phyloP scores from a whole-genome alignment of 1,139 yeast genomes.

The Arxiozyma telluris region DNA sequence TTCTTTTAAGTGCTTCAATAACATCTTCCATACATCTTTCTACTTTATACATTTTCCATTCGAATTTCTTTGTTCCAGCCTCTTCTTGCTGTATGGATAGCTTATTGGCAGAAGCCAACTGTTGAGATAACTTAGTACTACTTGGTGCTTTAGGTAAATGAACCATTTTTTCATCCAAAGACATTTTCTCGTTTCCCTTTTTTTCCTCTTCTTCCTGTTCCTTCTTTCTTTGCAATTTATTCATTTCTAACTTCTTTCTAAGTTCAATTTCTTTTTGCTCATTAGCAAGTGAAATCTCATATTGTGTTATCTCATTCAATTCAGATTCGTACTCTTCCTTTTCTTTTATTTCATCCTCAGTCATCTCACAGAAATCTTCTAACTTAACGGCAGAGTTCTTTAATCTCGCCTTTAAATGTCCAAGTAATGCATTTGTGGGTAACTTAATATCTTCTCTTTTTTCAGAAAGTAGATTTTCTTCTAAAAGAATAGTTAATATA shows the following conservation, averaged over 20 bases:
- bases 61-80: background rate
- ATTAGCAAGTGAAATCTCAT: conserved; percentile 24
- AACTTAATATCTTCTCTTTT: conserved; percentile 72
- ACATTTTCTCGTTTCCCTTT: background rate
- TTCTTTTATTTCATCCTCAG: conserved; percentile 29
- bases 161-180: conserved; percentile 3
- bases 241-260: conserved; percentile 18
- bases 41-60: background rate
- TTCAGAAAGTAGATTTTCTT: conserved; percentile 45
- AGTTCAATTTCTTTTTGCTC: conserved; percentile 26
- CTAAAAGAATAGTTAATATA: conserved; percentile 40
- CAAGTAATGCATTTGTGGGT: conserved; percentile 69
- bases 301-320: conserved; percentile 19
- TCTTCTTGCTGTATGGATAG: background rate
- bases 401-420: conserved; percentile 55
- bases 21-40: conserved; percentile 3
- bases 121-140: conserved; percentile 1
- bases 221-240: conserved; percentile 14
- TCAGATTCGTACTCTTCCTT: conserved; percentile 22
- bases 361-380: conserved; percentile 46
- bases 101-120: too few species aligned
- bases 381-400: conserved; percentile 44
- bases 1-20: background rate
- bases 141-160: conserved; percentile 9
- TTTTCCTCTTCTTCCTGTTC: conserved; percentile 6